Conservation (phyloP, 306 rosid species). For the Trifolium fragiferum region DNA sequence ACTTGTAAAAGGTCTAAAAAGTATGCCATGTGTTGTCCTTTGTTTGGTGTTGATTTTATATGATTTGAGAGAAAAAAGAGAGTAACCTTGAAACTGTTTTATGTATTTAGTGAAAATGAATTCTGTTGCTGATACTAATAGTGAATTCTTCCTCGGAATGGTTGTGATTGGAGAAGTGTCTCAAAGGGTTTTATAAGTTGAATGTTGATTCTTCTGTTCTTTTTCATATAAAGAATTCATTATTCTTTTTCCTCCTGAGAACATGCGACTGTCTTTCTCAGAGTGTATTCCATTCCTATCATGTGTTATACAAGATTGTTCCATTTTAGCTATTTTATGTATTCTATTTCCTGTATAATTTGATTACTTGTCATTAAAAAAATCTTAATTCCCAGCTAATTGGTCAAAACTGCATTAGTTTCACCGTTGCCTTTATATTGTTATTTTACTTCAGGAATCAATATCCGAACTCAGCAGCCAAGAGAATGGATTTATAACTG, state of each 20-base stretch:
- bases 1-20: no score
- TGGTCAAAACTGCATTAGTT: constrained; percentile 30
- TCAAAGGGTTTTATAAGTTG: constrained; percentile 27
- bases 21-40: not conserved
- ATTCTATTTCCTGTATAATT: constrained; percentile 28
- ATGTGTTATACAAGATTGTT: constrained; percentile 9
- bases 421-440: constrained; percentile 35
- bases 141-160: not conserved
- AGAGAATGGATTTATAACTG: constrained; percentile 54
- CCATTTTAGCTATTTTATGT: constrained; percentile 19
- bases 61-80: not conserved
- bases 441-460: constrained; percentile 64
- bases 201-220: constrained; percentile 11
- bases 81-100: not conserved
- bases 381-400: constrained; percentile 10
- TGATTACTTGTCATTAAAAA: not conserved
- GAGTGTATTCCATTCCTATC: not conserved
- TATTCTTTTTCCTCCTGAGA: constrained; percentile 1
- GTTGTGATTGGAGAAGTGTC: constrained; percentile 18
- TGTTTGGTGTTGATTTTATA: not conserved
- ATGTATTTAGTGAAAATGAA: not conserved
- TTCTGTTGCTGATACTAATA: not conserved
- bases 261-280: not conserved
- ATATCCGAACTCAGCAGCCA: constrained; percentile 60
- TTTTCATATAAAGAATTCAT: constrained; percentile 23